phyloP scores from a whole-genome alignment of 2,329 filamentous ascomycete species.

The Pseudogymnoascus sp. region DNA sequence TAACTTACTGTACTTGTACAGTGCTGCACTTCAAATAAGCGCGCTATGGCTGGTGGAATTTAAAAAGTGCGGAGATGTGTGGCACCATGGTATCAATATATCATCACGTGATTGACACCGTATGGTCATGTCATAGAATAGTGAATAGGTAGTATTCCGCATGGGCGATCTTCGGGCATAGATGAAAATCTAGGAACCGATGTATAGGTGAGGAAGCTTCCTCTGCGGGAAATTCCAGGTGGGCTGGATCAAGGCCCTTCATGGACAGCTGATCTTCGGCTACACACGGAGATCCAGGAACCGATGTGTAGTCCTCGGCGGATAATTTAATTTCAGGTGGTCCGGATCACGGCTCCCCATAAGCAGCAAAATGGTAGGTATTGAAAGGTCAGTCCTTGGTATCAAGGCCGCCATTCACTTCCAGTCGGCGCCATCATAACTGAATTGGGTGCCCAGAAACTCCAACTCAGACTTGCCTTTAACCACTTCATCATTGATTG shows the following conservation, averaged over 20 bases:
- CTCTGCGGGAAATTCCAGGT: background rate
- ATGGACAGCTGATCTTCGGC: background rate
- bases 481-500: conserved; percentile 30
- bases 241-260: background rate
- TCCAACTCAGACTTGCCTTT: conserved; percentile 62
- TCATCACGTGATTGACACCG: background rate
- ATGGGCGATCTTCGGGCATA: background rate
- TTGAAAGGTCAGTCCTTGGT: background rate
- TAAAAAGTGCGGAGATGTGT: conserved; percentile 4
- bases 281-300: background rate
- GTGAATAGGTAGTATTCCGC: background rate
- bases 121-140: background rate
- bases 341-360: background rate
- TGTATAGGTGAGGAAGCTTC: background rate
- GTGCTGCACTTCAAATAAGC: background rate
- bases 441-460: background rate
- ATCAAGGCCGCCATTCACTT: background rate
- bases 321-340: background rate
- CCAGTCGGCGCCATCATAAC: background rate
- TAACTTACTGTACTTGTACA: background rate
- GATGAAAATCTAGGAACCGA: background rate
- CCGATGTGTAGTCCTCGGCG: background rate
- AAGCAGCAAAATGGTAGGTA: background rate
- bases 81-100: background rate
- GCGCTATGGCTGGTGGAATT: conserved; percentile 7